Evolutionary conservation across 352 stramenopile genomes (phyloP).

Genomic region (Thalassiosira livingstoniorum): DNA sequence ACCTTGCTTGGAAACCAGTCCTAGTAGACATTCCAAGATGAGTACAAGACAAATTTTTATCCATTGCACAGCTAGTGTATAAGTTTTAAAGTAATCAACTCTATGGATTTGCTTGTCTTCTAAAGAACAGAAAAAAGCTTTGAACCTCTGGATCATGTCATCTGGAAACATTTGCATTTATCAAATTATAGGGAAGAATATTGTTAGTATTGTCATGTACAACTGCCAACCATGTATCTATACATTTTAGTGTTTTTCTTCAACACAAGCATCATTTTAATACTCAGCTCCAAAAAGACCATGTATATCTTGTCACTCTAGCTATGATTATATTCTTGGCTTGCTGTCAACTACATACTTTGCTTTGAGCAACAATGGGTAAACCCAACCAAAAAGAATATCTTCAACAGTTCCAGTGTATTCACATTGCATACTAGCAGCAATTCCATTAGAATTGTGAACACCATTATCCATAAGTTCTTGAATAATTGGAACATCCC

Average conservation of each 20-base stretch:
- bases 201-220: background rate
- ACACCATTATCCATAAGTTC: background rate
- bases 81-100: conserved; percentile 17
- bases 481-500: background rate
- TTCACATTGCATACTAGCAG: background rate
- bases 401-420: background rate
- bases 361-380: background rate
- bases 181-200: background rate
- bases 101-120: background rate
- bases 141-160: conserved; percentile 2
- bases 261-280: background rate
- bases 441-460: background rate
- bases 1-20: background rate
- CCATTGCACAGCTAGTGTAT: conserved; percentile 14
- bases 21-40: conserved; percentile 9
- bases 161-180: background rate
- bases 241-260: background rate
- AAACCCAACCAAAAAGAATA: background rate
- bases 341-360: background rate
- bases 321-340: too few relatives aligned
- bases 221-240: background rate
- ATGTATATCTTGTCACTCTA: too few relatives aligned
- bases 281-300: background rate
- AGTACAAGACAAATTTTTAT: conserved; percentile 5
- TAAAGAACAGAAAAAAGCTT: background rate